Percentiles rank a stretch among this genome's conserved stretches.
These are phyloP conservation scores for Fragilaria radians DNA, from an alignment of 108 stramenopile species.

Conservation along the genomic window DNA sequence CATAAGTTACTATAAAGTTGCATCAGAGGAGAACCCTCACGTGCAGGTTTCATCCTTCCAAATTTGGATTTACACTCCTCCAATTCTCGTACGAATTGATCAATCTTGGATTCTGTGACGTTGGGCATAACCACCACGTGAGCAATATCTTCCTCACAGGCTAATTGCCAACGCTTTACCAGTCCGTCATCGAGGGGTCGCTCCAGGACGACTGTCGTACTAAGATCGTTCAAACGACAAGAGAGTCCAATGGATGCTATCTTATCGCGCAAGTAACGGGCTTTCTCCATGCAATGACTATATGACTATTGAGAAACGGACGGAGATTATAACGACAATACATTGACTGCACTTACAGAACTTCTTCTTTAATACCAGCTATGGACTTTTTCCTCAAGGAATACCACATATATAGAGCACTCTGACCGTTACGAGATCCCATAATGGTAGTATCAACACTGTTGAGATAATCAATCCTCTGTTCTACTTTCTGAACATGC, in stretches of 20 bases:
- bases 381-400: constrained; percentile 84
- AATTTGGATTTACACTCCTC: constrained; percentile 35
- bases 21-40: constrained; percentile 41
- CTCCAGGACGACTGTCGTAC: constrained; percentile 76
- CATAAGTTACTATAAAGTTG: constrained; percentile 34
- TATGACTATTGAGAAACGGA: neutral
- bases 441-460: constrained; percentile 59
- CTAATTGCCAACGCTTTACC: constrained; percentile 82
- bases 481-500: constrained; percentile 82
- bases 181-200: constrained; percentile 70
- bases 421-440: constrained; percentile 53
- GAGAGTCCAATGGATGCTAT: constrained; percentile 56
- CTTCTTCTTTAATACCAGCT: constrained; percentile 75
- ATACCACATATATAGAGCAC: constrained; percentile 80
- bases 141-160: constrained; percentile 87
- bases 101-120: constrained; percentile 72
- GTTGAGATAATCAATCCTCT: constrained; percentile 67
- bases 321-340: neutral
- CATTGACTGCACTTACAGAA: constrained; percentile 51
- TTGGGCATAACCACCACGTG: constrained; percentile 91
- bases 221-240: constrained; percentile 74
- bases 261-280: constrained; percentile 70
- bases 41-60: constrained; percentile 43
- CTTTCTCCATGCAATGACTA: constrained; percentile 84
- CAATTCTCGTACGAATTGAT: constrained; percentile 76